Base-by-base conservation (phyloP, 257 asterid species). In the Penstemon davidsonii region DNA sequence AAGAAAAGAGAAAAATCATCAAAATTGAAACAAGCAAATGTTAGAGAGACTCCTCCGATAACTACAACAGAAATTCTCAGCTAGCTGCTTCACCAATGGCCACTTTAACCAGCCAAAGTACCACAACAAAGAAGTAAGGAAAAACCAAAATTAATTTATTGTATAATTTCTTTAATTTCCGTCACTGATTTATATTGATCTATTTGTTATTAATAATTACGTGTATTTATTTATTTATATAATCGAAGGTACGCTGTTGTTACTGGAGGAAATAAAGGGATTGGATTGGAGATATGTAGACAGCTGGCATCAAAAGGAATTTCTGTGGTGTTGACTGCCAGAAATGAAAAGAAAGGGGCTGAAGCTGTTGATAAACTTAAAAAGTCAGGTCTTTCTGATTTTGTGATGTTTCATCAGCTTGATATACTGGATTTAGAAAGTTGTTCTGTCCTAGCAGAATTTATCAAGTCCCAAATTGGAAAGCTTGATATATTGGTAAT, bases 231-330 rank as follows among this genome's bases (percentile, higher is more conserved):
- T 4, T 50, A 45, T 60, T 44, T 33, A 0, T 8, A 9, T 3
- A 13, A 41, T 3, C 57, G 41, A 37, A 84, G 85, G 76, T 66
- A 67, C 71, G 85, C 87, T 46, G 82, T 80, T 25, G 87, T 84
- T 55, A 82, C 73, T 4, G 87, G 90, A 8, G 85, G 74, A 39
- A 84, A 82, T 69, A 79, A 78, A 67, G 90, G 90, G 39, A 85
- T 85, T 38, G 90, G 88, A 51, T 74, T 75, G 4, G 90, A 82
- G 72, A 76, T 83, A 60, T 85, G 90, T 69, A 72, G 62, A 63
- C 86, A 85, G 58, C 60, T 85, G 61, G 84, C 83, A 0, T 78
- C 77, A 4, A 68, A 78, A 45, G 90, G 88, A 4, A 49, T 85
- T 38, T 73, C 75, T 7, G 90, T 85, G 53, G 80, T 82, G 19